Evolutionary conservation across 805 yeast species (phyloP).

Genomic region (Myxozyma vanderwaltii): DNA sequence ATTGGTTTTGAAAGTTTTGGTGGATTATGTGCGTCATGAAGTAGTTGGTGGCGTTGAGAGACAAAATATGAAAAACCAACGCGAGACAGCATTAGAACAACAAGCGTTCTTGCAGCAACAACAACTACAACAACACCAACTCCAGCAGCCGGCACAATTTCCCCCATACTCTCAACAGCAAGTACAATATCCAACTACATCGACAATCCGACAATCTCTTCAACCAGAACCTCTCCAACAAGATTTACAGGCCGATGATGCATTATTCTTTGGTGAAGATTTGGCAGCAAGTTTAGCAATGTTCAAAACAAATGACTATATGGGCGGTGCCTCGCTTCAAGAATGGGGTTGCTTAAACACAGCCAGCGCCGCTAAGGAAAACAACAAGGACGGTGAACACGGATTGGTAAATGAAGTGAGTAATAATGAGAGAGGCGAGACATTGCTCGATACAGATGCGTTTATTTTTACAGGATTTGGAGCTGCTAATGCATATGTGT

Average conservation of each 20-base stretch:
- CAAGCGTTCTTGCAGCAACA: background rate
- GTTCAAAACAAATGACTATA: constrained; percentile 12
- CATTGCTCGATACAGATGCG: background rate
- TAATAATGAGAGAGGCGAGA: too few relatives aligned
- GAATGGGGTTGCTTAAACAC: background rate
- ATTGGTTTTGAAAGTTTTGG: constrained; percentile 9
- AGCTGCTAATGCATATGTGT: constrained; percentile 13
- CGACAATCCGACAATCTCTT: background rate
- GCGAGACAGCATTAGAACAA: background rate
- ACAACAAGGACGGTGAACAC: too few relatives aligned
- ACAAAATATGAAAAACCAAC: background rate
- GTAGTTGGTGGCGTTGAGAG: constrained; percentile 15
- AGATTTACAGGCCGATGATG: constrained; percentile 1
- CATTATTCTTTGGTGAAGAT: constrained; percentile 9
- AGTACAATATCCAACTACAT: background rate
- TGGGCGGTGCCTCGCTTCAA: constrained; percentile 13
- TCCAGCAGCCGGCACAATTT: background rate
- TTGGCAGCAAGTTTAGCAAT: constrained; percentile 9
- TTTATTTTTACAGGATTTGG: constrained; percentile 13
- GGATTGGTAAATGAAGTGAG: too few relatives aligned
- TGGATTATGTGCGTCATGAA: constrained; percentile 24
- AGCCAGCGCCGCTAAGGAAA: too few relatives aligned
- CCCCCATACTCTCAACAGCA: background rate
- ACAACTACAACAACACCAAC: background rate
- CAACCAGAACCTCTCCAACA: background rate